A percentile compares a stretch with the other conserved stretches of the same genome.
These are phyloP conservation scores for Clarkia xantiana DNA, from an alignment of 345 rosid species.

Conservation along the genomic window DNA sequence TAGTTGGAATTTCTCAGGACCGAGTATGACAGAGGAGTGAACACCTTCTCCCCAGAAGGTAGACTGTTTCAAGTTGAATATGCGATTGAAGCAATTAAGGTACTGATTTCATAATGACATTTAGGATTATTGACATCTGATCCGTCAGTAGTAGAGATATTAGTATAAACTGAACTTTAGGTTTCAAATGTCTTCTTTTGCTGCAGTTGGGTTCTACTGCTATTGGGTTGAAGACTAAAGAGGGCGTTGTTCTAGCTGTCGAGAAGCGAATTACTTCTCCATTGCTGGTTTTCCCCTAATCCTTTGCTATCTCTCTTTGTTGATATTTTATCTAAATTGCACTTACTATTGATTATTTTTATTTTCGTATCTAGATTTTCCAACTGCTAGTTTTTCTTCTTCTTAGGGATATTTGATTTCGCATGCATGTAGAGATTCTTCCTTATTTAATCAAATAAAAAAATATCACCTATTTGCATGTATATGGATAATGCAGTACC, in stretches of 20 bases:
- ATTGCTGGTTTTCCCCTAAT: slow-evolving; percentile 38
- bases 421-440: too few relatives aligned
- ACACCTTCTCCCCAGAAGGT: slow-evolving; percentile 98
- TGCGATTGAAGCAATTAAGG: slow-evolving; percentile 99
- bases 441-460: too few relatives aligned
- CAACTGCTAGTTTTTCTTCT: neutral
- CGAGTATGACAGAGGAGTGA: slow-evolving; percentile 98
- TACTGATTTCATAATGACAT: slow-evolving; percentile 2
- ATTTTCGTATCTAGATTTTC: too few relatives aligned
- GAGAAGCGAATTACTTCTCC: slow-evolving; percentile 97
- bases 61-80: slow-evolving; percentile 93
- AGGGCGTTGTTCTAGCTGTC: slow-evolving; percentile 94
- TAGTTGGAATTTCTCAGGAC: slow-evolving; percentile 34
- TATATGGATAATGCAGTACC: too few relatives aligned
- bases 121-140: neutral
- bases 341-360: too few relatives aligned
- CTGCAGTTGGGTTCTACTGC: slow-evolving; percentile 92
- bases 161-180: slow-evolving; percentile 1
- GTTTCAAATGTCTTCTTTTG: slow-evolving; percentile 3
- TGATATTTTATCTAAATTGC: neutral
- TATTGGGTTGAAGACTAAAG: slow-evolving; percentile 81
- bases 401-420: too few relatives aligned
- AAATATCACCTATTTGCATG: too few relatives aligned
- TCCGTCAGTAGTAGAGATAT: neutral
- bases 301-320: neutral